Evolutionary conservation across 495 filamentous ascomycete species (phyloP), one percentile per base, ranked within the genome.

Genomic region (Staphylotrichum tortipilum): DNA sequence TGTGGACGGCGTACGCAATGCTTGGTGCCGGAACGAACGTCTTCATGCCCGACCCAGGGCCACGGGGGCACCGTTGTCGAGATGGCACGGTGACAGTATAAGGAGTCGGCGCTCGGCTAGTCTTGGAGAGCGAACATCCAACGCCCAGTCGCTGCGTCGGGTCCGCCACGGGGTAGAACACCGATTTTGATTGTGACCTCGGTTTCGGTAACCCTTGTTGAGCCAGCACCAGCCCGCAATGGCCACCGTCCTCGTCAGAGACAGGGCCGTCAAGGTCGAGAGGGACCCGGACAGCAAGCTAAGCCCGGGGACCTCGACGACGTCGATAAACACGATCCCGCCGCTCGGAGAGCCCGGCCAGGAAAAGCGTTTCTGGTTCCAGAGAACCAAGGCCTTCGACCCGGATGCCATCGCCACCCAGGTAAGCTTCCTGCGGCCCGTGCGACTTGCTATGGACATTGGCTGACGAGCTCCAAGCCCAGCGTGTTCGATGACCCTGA

Each of bases 371-470:
- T 75, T 75, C 49, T 76, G 64, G 63, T 76, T 66, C 35, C 71
- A 74, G 38, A 63, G 70, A 21, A 40, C 34, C 7, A 67, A 55
- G 21, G 50, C 49, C 0, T 72, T 72, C 39, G 76, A 83, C 43
- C 65, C 68, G 1, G 64, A 76, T 41, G 73, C 73, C 26, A 75
- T 81, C 34, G 81, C 81, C 0, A 84, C 80, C 0, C 74, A 76
- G 58, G 66, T 61, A 54, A 39, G 50, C 33, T 45, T 47, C 26
- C 18, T 22, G 6, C 21, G 15, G 11, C 7, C 18, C 8, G 30
- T 11, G 10, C 4, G 7, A 11, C n/a, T 18, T 5, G 29, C 43
- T 18, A 43, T 5, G 26, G 4, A 35, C 17, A 1, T 31, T 9
- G 8, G 49, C 39, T 44, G 10, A 54, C 21, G 3, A 7, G n/a